Conservation (phyloP, 108 stramenopile genomes). For the Parietichytrium sp. region DNA sequence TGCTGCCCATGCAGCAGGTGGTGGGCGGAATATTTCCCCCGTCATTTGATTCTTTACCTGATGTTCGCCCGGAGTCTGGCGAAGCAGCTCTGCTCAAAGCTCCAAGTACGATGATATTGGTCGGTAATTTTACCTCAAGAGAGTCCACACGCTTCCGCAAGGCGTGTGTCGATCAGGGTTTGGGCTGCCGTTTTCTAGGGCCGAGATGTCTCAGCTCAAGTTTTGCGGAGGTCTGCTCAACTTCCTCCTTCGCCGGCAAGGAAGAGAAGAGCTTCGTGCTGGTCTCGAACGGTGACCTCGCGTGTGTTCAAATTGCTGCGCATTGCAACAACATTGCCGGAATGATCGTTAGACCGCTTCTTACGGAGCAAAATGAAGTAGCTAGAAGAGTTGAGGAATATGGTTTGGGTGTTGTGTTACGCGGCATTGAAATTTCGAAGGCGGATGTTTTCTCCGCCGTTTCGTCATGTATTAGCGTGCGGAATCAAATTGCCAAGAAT, state of each 20-base stretch:
- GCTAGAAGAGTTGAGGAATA: neutral
- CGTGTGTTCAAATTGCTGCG: conserved; percentile 16
- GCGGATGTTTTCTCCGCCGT: neutral
- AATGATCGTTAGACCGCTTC: neutral
- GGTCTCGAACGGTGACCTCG: neutral
- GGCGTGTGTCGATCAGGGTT: no score
- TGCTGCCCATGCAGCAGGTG: conserved; percentile 33
- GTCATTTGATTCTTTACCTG: no score
- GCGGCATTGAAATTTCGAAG: neutral
- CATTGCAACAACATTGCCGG: neutral
- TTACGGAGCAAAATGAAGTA: conserved; percentile 5
- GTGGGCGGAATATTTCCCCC: conserved; percentile 1
- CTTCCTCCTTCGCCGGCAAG: no score
- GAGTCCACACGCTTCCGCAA: no score
- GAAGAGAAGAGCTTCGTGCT: neutral
- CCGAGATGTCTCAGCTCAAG: no score
- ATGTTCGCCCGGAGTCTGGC: no score
- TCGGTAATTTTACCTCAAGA: no score
- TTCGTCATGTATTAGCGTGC: neutral
- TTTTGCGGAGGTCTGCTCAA: no score
- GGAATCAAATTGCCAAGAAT: neutral
- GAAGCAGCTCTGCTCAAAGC: no score
- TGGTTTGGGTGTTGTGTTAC: neutral
- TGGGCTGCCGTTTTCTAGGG: no score
- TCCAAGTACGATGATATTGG: no score